Base-by-base conservation (phyloP, 257 asterid species). In the Phtheirospermum japonicum region DNA sequence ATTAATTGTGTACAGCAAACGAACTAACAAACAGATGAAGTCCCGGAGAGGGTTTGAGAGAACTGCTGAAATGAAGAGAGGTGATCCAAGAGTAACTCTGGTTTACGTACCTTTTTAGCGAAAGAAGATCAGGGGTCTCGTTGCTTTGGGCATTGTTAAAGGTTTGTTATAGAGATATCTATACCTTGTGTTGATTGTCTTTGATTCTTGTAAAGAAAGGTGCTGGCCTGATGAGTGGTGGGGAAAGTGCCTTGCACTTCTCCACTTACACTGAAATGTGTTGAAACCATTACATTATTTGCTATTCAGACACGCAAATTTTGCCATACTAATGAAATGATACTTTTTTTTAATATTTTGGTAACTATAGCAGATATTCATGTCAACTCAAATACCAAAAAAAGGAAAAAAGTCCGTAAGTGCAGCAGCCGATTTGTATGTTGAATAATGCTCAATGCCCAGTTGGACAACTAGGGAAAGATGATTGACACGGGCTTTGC, bases 81-180 rank as follows among this genome's bases (percentile, higher is more conserved):
- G 67, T 58, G 49, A 36, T 49, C 37, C 42, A 37, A 37, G 49
- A 7, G 39, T 58, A 34, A 51, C 17, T 19, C 33, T 26, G 52
- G 4, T 8, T 48, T 51, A 53, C 13, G 23, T 14, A 18, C 62
- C 33, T n/a, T n/a, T n/a, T 19, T 36, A 42, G 63, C 2, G 6
- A 48, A 30, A 16, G 31, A 48, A 45, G 63, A 51, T 73, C 31
- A 16, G 5, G 20, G 17, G n/a, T n/a, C n/a, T n/a, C n/a, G n/a
- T n/a, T n/a, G n/a, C n/a, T n/a, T n/a, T n/a, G n/a, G n/a, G n/a
- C n/a, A n/a, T n/a, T n/a, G n/a, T n/a, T n/a, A n/a, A n/a, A n/a
- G n/a, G 54, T 48, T 65, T 63, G 70, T 46, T 66, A 57, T 61
- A 48, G 61, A 64, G 67, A 72, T 61, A 56, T 68, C 7, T 63